Evolutionary conservation across 2,329 filamentous ascomycete genomes (phyloP), one percentile per base, ranked within the genome.

Genomic region (Fusarium sp.): DNA sequence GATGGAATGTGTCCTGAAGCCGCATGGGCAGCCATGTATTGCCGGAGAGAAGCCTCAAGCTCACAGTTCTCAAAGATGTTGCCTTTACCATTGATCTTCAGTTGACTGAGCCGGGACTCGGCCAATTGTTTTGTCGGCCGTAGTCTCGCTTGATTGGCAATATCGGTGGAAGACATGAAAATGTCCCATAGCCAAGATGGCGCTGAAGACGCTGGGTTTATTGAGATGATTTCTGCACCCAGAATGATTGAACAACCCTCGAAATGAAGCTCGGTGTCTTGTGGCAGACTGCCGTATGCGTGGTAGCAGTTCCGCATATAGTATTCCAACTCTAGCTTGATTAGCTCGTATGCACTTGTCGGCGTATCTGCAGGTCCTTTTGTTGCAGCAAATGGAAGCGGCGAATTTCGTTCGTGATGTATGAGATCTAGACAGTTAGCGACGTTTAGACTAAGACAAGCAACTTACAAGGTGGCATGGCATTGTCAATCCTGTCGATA

Each of bases 401-500:
- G 64, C 10, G 66, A 56, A 43, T 68, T 70, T 15, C 69, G 60
- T 54, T 75, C 73, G 1, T 62, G 52, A 4, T 74, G 68, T 2
- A 75, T 73, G 7, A 74, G 65, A 12, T 75, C 73, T 75, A 9
- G 28, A 16, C 37, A 6, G 44, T 59, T 27, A 65, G 65, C 7
- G 41, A 13, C 3, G 13, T 10, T 1, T 7, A 2, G 4, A 7
- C 3, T 3, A 10, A 6, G 3, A 1, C 1, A 8, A 6, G 15
- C 7, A 28, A 40, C 76, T 39, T 73, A 82, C 80, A 83, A 7
- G 82, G 81, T 13, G 81, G 80, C 58, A 84, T 82, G 23, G 81
- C 79, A 48, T 83, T 82, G 56, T 83, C 82, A n/a, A 84, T 73
- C 46, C 80, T 77, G 18, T 79, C 77, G 23, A 80, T 68, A 9